Evolutionary conservation across 2,329 filamentous ascomycete genomes (phyloP), one percentile per base, ranked within the genome.

Genomic region (Plenodomus lindquistii): DNA sequence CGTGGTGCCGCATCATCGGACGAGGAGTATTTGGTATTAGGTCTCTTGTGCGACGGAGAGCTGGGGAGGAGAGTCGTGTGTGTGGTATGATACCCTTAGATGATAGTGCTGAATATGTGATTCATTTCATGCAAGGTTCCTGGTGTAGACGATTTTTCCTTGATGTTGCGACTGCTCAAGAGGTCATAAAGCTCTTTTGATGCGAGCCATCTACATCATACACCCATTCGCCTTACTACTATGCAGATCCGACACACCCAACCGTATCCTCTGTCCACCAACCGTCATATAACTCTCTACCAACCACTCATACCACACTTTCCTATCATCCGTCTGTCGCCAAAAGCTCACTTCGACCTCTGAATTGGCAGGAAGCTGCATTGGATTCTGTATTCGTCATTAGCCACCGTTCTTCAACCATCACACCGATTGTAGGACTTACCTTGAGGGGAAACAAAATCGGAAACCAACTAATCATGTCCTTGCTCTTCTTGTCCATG

Each of bases 391-490:
- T n/a, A 37, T 1, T 2, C 11, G 4, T n/a, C 34, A 29, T 60
- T 40, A 57, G 51, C 29, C 16, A 44, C 17, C n/a, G 24, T 3
- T 11, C 15, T n/a, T 13, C 1, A 29, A 5, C 22, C 22, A 24
- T 24, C 22, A 15, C 11, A 31, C 15, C 9, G 27, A 3, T 29
- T 10, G 21, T 10, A 22, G 13, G 40, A 48, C 82, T 66, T 78
- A 92, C 91, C 85, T 94, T 96, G 13, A 99, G 76, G 0, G 95
- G 94, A 69, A 99, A 99, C 76, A 93, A 97, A 22, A 99, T 97
- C 1, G 94, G 94, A 71, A 99, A 99, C 94, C 94, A 99, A 46
- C 90, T 96, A 56, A 97, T 96, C 95, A 99, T 99, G 63, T 95
- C 92, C 67, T 88, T 88, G 79, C 91, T 96, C 82, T 97, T 97